These are phyloP conservation scores for Epichloe typhina DNA, from an alignment of 2,329 filamentous ascomycete species.

Conservation along the genomic window DNA sequence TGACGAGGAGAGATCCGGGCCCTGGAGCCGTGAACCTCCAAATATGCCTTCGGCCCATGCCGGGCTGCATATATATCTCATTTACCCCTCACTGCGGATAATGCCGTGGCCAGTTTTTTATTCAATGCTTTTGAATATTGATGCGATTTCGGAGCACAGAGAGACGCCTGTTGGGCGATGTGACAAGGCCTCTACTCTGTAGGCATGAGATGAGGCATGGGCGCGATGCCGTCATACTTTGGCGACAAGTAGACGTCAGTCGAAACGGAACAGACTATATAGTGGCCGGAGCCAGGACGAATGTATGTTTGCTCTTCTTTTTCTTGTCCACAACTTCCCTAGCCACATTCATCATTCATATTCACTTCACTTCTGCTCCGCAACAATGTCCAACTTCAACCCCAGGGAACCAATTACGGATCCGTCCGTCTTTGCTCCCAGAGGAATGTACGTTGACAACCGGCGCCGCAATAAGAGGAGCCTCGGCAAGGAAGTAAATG, in stretches of 20 bases:
- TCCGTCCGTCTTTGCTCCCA: neutral
- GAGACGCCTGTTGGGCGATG: neutral
- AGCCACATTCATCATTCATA: no score
- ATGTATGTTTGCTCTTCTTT: no score
- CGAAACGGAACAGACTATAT: neutral
- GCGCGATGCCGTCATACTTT: no score
- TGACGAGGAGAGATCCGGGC: no score
- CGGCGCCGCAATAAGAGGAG: neutral
- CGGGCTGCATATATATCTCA: neutral
- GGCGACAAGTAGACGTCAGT: neutral
- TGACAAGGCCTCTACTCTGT: no score
- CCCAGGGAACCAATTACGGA: neutral
- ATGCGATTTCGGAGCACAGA: neutral
- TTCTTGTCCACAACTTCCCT: no score
- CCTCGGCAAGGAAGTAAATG: neutral
- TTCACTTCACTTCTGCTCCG: no score
- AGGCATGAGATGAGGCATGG: no score
- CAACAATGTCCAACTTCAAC: neutral
- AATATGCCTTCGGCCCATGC: neutral
- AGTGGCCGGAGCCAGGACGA: no score
- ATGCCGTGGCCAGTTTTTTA: no score
- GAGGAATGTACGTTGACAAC: slow-evolving; percentile 1
- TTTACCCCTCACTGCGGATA: no score
- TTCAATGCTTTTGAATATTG: no score
- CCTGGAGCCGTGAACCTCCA: neutral